Evolutionary conservation across 2,329 filamentous ascomycete species (phyloP).

Genomic region (Colletotrichum simmondsii): DNA sequence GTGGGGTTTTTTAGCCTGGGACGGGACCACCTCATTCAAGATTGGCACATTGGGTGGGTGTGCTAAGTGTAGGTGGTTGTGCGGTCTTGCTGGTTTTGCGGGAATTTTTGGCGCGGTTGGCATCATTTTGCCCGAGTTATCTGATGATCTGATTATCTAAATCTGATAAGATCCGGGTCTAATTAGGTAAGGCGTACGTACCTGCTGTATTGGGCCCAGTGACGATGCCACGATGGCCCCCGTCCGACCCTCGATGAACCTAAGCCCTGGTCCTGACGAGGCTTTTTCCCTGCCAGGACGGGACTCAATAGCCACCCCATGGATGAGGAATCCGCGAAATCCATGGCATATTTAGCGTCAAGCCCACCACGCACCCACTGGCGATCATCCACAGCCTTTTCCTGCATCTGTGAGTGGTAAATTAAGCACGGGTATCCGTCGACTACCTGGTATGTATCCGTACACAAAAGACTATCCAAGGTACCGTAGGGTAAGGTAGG

Average conservation of each 20-base stretch:
- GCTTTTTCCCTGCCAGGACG: neutral
- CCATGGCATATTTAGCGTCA: slow-evolving; percentile 6
- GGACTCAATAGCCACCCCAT: neutral
- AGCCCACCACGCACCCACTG: slow-evolving; percentile 18
- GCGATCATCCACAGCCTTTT: slow-evolving; percentile 2
- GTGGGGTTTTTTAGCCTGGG: neutral
- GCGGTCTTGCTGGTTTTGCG: neutral
- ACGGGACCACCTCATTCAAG: neutral
- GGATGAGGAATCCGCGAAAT: neutral
- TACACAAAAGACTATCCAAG: too few relatives aligned
- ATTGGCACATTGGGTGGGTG: neutral
- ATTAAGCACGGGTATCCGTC: neutral
- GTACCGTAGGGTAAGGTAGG: too few relatives aligned
- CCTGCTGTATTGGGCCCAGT: slow-evolving; percentile 21
- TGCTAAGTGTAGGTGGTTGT: neutral
- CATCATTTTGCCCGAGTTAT: slow-evolving; percentile 24
- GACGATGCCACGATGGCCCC: slow-evolving; percentile 26
- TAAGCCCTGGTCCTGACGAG: slow-evolving; percentile 1
- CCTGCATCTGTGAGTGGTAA: neutral
- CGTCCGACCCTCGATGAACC: neutral
- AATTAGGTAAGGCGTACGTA: slow-evolving; percentile 33
- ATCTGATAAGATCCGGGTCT: slow-evolving; percentile 30
- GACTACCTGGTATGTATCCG: neutral
- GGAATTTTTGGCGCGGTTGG: slow-evolving; percentile 21
- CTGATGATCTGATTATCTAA: slow-evolving; percentile 39